Conservation (phyloP, 2,329 filamentous ascomycete genomes). For the Keithomyces neogunnii region DNA sequence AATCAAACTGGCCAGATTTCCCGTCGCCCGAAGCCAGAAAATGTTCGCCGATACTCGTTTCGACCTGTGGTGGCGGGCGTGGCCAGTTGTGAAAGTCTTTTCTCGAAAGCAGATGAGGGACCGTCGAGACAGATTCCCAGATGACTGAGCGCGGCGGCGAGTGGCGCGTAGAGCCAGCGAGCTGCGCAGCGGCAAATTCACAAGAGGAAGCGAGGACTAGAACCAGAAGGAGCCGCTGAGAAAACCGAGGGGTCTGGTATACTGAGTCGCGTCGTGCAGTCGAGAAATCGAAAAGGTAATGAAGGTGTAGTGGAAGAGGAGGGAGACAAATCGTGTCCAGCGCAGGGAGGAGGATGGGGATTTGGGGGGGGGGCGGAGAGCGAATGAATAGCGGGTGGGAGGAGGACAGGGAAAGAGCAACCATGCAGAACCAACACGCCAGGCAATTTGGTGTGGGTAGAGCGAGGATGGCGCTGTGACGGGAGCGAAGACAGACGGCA, state of each 20-base stretch:
- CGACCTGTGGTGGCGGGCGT: constrained; percentile 14
- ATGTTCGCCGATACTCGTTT: constrained; percentile 11
- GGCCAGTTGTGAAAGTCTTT: constrained; percentile 16
- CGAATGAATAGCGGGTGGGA: constrained; percentile 1
- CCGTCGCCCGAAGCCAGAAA: constrained; percentile 9
- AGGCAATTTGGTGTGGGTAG: not conserved
- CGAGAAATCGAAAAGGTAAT: constrained; percentile 5
- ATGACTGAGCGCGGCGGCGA: constrained; percentile 15
- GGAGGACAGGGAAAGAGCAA: constrained; percentile 27
- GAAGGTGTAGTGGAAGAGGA: constrained; percentile 9
- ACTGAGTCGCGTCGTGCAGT: constrained; percentile 9
- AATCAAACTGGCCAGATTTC: not conserved
- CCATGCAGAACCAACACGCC: constrained; percentile 12
- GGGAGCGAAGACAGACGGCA: too few relatives aligned
- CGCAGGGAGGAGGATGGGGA: constrained; percentile 20
- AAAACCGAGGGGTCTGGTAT: not conserved
- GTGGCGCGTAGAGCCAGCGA: constrained; percentile 15
- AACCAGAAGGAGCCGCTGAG: not conserved
- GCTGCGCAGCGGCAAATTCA: constrained; percentile 5
- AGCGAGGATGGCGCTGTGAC: too few relatives aligned
- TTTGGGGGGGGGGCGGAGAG: constrained; percentile 22
- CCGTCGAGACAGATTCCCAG: constrained; percentile 17
- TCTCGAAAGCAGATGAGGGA: constrained; percentile 22
- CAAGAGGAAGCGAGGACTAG: constrained; percentile 11
- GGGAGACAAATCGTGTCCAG: constrained; percentile 21